Evolutionary conservation across 441 rosid genomes (phyloP).

Genomic region (Dalechampia spathulata): DNA sequence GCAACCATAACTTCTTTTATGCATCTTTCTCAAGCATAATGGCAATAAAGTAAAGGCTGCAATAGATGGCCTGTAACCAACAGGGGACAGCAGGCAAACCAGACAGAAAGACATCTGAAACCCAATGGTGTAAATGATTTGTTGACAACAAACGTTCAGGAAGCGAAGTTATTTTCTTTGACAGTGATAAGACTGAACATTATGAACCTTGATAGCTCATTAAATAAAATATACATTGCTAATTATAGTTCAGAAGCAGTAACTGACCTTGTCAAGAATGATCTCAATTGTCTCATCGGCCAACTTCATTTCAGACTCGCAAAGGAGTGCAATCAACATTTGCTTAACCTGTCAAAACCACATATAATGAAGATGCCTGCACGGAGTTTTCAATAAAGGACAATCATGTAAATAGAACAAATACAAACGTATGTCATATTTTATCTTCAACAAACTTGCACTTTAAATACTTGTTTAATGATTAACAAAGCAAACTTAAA

Average conservation of each 20-base stretch:
- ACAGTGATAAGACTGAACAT: too few species aligned
- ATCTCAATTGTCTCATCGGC: constrained; percentile 93
- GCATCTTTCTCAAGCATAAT: background rate
- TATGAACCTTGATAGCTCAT: background rate
- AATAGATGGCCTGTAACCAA: too few species aligned
- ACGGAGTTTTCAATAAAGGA: constrained; percentile 7
- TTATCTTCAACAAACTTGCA: background rate
- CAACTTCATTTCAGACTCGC: constrained; percentile 87
- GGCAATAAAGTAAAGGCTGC: background rate
- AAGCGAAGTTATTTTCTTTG: too few species aligned
- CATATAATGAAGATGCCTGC: constrained; percentile 26
- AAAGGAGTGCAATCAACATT: constrained; percentile 91
- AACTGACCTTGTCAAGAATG: constrained; percentile 81
- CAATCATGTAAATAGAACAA: constrained; percentile 15
- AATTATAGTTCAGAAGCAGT: background rate
- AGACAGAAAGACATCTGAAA: too few species aligned
- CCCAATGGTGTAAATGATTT: too few species aligned
- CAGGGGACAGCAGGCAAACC: too few species aligned
- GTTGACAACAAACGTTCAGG: too few species aligned
- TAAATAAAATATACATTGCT: too few species aligned
- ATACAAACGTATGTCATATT: background rate
- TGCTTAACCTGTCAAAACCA: constrained; percentile 76
- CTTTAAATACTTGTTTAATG: too few species aligned
- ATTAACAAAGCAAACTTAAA: too few species aligned
- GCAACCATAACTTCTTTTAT: background rate